Evolutionary conservation across 257 asterid species (phyloP).

Genomic region (Solanum virginianum): DNA sequence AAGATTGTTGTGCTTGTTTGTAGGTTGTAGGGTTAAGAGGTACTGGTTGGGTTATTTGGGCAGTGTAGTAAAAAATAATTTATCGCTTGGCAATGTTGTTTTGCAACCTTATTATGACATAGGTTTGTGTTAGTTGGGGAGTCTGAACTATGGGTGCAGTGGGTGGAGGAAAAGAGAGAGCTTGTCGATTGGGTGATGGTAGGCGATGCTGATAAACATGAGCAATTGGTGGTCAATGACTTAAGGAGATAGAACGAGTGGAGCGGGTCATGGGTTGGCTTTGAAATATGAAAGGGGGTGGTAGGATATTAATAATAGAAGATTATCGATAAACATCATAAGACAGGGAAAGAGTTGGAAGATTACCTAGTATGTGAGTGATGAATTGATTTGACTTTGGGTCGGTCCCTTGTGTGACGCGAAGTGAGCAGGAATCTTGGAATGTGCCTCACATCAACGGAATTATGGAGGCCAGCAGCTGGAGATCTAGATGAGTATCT

Average conservation of each 20-base stretch:
- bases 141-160: too few species aligned
- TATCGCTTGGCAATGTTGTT: too few species aligned
- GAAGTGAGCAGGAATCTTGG: background rate
- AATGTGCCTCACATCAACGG: background rate
- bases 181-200: too few species aligned
- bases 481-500: background rate
- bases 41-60: too few species aligned
- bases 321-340: background rate
- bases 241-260: background rate
- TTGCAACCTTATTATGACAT: too few species aligned
- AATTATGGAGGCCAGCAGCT: background rate
- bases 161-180: too few species aligned
- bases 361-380: background rate
- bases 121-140: too few species aligned
- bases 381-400: background rate
- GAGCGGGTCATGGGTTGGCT: background rate
- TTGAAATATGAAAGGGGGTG: background rate
- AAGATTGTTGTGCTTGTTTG: too few species aligned
- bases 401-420: background rate
- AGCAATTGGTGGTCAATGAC: background rate
- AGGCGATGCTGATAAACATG: background rate
- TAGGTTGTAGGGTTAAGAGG: too few species aligned
- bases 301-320: background rate
- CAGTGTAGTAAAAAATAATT: too few species aligned
- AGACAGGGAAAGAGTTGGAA: background rate